phyloP scores from a whole-genome alignment of 768 basidiomycete genomes.

The Hemileccinum rubropunctum region DNA sequence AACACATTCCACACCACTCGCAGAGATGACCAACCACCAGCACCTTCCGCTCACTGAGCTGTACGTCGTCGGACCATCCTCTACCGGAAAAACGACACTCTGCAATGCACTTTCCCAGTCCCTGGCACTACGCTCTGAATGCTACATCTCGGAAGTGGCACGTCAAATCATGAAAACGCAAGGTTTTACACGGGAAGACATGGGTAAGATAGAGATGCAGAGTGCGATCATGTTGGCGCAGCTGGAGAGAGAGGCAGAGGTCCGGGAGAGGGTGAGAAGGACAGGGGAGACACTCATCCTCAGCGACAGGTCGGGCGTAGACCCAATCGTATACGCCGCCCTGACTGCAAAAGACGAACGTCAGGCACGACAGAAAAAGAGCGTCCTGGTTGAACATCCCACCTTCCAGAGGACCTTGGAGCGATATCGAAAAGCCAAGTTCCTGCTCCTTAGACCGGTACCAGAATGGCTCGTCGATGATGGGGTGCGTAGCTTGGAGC shows the following conservation, averaged over 20 bases:
- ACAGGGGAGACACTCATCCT: constrained; percentile 36
- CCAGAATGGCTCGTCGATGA: constrained; percentile 63
- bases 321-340: constrained; percentile 61
- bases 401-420: constrained; percentile 43
- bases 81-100: constrained; percentile 70
- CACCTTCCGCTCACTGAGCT: constrained; percentile 19
- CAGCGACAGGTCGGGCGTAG: constrained; percentile 64
- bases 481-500: constrained; percentile 55
- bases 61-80: constrained; percentile 56
- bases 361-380: constrained; percentile 36
- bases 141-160: constrained; percentile 60
- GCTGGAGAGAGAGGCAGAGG: constrained; percentile 40
- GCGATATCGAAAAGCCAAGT: constrained; percentile 44
- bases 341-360: constrained; percentile 40
- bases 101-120: constrained; percentile 49
- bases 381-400: constrained; percentile 33
- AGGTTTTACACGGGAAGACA: constrained; percentile 53
- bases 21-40: constrained; percentile 16
- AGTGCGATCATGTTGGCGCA: constrained; percentile 59
- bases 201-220: constrained; percentile 58
- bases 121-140: constrained; percentile 36
- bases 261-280: constrained; percentile 9
- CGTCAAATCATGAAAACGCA: constrained; percentile 50
- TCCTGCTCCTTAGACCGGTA: constrained; percentile 56
- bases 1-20: constrained; percentile 2